These are phyloP conservation scores for Tetradesmus obliquus DNA, from an alignment of 139 green algal genomes.

Conservation along the genomic window DNA sequence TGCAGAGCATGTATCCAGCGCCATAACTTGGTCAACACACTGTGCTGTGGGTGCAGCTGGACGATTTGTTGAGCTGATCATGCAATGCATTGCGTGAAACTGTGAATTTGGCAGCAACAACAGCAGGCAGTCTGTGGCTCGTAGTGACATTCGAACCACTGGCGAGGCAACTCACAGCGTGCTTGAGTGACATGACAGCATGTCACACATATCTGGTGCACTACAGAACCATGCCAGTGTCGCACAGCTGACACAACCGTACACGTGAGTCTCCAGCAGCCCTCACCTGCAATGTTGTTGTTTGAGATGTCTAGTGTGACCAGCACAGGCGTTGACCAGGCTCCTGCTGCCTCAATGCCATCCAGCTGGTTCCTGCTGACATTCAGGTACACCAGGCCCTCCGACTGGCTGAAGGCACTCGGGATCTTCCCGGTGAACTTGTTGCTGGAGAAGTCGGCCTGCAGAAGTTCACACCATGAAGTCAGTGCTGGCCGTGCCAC, in stretches of 20 bases:
- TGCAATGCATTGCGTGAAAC: neutral
- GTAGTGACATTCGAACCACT: too few species aligned
- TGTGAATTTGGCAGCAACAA: neutral
- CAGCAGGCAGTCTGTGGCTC: neutral
- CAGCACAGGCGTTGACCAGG: slow-evolving; percentile 14
- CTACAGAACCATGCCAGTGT: too few species aligned
- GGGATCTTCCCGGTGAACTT: slow-evolving; percentile 24
- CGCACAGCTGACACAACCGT: neutral
- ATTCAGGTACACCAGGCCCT: slow-evolving; percentile 33
- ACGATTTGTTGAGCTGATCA: neutral
- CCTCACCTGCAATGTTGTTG: slow-evolving; percentile 11
- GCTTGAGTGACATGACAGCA: too few species aligned
- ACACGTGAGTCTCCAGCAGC: neutral
- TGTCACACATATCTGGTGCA: too few species aligned
- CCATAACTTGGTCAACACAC: neutral
- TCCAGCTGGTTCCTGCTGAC: slow-evolving; percentile 25
- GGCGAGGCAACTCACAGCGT: too few species aligned
- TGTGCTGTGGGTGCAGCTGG: neutral
- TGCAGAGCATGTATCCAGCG: neutral
- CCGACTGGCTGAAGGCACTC: slow-evolving; percentile 3
- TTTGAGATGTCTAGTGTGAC: slow-evolving; percentile 33
- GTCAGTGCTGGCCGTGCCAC: too few species aligned
- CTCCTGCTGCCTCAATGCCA: neutral
- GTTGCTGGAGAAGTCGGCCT: slow-evolving; percentile 45
- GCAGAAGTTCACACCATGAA: neutral